Conservation (phyloP, 2,329 filamentous ascomycete species). For the Colletotrichum chrysophilum region DNA sequence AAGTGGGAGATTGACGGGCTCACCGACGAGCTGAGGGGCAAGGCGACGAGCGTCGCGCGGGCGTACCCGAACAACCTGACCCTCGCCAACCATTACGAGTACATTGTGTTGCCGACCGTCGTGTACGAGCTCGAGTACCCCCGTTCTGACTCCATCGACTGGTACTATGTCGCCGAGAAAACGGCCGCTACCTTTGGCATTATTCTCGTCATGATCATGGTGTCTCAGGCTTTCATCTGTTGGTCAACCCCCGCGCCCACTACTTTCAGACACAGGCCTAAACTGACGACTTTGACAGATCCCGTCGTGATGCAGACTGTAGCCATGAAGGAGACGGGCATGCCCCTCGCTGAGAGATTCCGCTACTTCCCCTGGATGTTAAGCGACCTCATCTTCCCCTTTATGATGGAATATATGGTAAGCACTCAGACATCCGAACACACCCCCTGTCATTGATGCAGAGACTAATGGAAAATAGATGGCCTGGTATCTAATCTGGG, state of each 20-base stretch:
- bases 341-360: constrained; percentile 66
- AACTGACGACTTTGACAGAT: constrained; percentile 38
- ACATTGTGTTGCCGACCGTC: constrained; percentile 75
- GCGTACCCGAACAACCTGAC: constrained; percentile 75
- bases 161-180: constrained; percentile 79
- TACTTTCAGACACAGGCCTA: neutral
- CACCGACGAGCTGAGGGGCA: constrained; percentile 69
- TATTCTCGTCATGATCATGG: constrained; percentile 79
- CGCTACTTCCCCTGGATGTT: constrained; percentile 75
- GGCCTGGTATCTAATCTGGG: constrained; percentile 84
- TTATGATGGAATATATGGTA: constrained; percentile 77
- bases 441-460: neutral
- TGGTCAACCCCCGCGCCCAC: constrained; percentile 2
- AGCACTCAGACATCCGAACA: constrained; percentile 11
- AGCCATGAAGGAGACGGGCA: constrained; percentile 69
- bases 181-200: constrained; percentile 72
- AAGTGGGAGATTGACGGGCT: constrained; percentile 70
- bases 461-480: constrained; percentile 41
- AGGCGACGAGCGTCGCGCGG: constrained; percentile 52
- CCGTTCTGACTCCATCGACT: constrained; percentile 69
- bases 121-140: constrained; percentile 84
- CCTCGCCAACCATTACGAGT: constrained; percentile 70
- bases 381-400: constrained; percentile 77
- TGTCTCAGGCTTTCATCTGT: constrained; percentile 78
- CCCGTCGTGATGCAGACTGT: constrained; percentile 73